Evolutionary conservation across 345 rosid species (phyloP).

Genomic region (Citrus maxima): DNA sequence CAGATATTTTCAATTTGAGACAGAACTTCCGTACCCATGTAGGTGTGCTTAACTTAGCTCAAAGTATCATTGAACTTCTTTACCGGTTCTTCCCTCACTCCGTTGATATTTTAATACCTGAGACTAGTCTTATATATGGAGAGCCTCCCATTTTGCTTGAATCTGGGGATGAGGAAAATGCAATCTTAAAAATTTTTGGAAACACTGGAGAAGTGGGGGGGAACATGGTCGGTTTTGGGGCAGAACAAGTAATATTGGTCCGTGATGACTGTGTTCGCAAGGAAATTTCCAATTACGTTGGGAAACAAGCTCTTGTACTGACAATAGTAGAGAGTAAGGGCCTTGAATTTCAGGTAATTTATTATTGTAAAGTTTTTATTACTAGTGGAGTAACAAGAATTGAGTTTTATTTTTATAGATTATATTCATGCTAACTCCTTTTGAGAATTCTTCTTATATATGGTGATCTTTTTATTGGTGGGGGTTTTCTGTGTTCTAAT

Average conservation of each 20-base stretch:
- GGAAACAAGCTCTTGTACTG: constrained; percentile 50
- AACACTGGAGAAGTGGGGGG: constrained; percentile 12
- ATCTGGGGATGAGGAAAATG: too few species aligned
- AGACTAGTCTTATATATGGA: too few species aligned
- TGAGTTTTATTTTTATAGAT: background rate
- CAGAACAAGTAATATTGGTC: constrained; percentile 48
- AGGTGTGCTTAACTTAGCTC: constrained; percentile 49
- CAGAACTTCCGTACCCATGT: constrained; percentile 56
- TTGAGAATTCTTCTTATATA: background rate
- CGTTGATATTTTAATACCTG: constrained; percentile 35
- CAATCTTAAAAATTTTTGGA: constrained; percentile 39
- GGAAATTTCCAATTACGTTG: constrained; percentile 25
- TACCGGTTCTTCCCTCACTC: constrained; percentile 36
- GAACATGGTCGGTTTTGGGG: constrained; percentile 41
- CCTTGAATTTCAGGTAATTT: constrained; percentile 44
- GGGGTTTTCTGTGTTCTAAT: background rate
- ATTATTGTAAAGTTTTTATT: background rate
- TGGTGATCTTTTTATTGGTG: background rate
- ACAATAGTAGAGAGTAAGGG: constrained; percentile 49
- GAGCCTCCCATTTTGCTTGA: too few species aligned
- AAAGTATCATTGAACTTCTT: constrained; percentile 48
- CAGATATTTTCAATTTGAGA: constrained; percentile 28
- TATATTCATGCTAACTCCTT: background rate
- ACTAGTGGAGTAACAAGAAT: background rate
- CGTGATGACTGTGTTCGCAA: constrained; percentile 35